phyloP scores from a whole-genome alignment of 495 filamentous ascomycete genomes.

The Aspergillus sclerotiicarbonarius region DNA sequence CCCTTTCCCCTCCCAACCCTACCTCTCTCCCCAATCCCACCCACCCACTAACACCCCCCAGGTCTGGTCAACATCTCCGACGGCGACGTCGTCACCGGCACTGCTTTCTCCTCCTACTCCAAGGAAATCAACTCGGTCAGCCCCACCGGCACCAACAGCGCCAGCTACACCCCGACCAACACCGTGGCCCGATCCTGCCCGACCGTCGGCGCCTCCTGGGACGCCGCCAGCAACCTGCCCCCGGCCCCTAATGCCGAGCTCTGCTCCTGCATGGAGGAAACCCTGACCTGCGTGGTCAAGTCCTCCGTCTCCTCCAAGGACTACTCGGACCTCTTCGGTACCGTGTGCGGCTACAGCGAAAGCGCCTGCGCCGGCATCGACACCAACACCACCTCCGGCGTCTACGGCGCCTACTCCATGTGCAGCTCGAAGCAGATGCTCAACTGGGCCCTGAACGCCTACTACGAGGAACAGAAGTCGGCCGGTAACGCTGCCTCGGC shows the following conservation, averaged over 20 bases:
- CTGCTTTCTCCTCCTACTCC: conserved; percentile 71
- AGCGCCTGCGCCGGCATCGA: conserved; percentile 69
- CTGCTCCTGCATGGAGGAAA: conserved; percentile 77
- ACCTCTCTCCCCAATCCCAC: neutral
- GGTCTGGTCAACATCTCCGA: conserved; percentile 64
- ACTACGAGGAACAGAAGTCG: conserved; percentile 63
- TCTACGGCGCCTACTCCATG: conserved; percentile 84
- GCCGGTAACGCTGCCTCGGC: conserved; percentile 52
- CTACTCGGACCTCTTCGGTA: conserved; percentile 66
- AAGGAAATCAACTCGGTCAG: conserved; percentile 63
- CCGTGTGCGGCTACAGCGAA: conserved; percentile 63
- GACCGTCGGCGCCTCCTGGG: conserved; percentile 58
- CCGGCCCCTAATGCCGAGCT: conserved; percentile 76
- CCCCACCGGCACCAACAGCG: conserved; percentile 59
- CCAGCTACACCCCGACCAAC: conserved; percentile 71
- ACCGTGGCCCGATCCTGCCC: conserved; percentile 68
- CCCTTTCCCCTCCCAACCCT: neutral
- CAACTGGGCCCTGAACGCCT: conserved; percentile 73
- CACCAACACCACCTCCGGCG: conserved; percentile 65
- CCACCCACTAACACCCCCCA: conserved; percentile 8
- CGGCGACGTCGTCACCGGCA: conserved; percentile 52
- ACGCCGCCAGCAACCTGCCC: conserved; percentile 63
- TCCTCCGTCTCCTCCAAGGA: conserved; percentile 46
- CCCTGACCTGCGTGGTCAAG: conserved; percentile 64
- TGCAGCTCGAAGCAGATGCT: conserved; percentile 76